Evolutionary conservation across 352 stramenopile species (phyloP).

Genomic region (Phytophthora uliginosa): DNA sequence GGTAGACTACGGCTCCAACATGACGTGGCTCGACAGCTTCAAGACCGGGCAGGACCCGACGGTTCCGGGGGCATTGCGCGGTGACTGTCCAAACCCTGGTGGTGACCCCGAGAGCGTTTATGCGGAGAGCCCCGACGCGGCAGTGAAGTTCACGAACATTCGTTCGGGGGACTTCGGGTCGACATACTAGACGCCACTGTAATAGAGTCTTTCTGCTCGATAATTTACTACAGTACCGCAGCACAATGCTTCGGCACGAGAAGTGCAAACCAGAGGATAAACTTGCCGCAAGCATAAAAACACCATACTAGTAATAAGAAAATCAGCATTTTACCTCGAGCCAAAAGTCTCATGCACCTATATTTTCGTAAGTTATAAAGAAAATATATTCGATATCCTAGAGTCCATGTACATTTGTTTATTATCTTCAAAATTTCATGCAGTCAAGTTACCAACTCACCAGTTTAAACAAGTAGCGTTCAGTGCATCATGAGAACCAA

Average conservation of each 20-base stretch:
- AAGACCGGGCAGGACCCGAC: neutral
- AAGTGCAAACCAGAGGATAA: too few species aligned
- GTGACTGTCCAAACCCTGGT: neutral
- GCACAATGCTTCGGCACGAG: too few species aligned
- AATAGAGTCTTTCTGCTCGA: too few species aligned
- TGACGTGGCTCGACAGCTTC: constrained; percentile 2
- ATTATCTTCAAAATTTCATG: neutral
- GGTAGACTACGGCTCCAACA: constrained; percentile 5
- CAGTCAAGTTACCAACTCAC: neutral
- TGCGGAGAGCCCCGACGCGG: neutral
- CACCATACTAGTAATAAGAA: neutral
- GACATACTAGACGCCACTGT: neutral
- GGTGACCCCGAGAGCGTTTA: constrained; percentile 3
- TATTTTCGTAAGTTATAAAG: too few species aligned
- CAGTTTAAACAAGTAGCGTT: neutral
- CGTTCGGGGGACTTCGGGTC: neutral
- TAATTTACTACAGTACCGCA: too few species aligned
- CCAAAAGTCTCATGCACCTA: too few species aligned
- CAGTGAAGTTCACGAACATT: constrained; percentile 3
- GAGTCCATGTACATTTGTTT: neutral
- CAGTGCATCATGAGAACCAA: too few species aligned
- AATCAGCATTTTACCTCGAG: neutral
- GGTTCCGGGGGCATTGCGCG: neutral
- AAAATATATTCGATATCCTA: too few species aligned
- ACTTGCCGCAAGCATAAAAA: neutral